Base-by-base conservation (phyloP, 2,329 filamentous ascomycete genomes). In the Fusarium xyrophilum region DNA sequence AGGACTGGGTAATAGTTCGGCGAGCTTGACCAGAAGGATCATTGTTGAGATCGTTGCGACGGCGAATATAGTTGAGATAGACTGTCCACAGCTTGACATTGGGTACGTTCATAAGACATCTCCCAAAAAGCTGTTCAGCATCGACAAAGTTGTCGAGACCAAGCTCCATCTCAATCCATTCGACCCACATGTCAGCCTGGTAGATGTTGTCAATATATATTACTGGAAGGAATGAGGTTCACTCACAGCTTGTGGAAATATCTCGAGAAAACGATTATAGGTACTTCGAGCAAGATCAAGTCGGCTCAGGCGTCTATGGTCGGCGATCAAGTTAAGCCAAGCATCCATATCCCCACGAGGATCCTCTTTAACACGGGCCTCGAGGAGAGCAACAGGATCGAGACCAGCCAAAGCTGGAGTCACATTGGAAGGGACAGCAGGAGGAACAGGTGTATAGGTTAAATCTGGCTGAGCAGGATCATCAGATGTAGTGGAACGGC, bases 31-130 rank as follows among this genome's bases (percentile, higher is more conserved):
- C 93, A 38, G 86, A 88, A 2, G 90, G 83, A 76, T 98, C 96
- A 74, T 91, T 93, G 56, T 76, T 82, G 62, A 98, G 83, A 69
- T 97, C 95, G 78, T 97, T 96, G 68, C 93, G 88, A 48, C 96
- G 91, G 55, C 96, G 93, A 67, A 98, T 92, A 77, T 98, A 97
- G 79, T 97, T 93, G 65, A 99, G 88, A 77, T 99, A 99, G 33
- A 93, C 87, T 10, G 91, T 93, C 93, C 94, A 99, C 23, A 99
- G 86, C 65, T 91, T 88, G 39, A 98, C 91, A 76, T 95, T 92
- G 14, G 92, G 90, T 23, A 96, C 90, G 12, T 87, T 87, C 71
- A 93, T 85, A 39, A 99, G 86, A 33, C 91, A 93, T 71, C 89
- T 88, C 68, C 88, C 89, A 78, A 99, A 97, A 25, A 99, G 89